phyloP scores from a whole-genome alignment of 169 alveolate genomes.

The Plasmodium chabaudi region DNA sequence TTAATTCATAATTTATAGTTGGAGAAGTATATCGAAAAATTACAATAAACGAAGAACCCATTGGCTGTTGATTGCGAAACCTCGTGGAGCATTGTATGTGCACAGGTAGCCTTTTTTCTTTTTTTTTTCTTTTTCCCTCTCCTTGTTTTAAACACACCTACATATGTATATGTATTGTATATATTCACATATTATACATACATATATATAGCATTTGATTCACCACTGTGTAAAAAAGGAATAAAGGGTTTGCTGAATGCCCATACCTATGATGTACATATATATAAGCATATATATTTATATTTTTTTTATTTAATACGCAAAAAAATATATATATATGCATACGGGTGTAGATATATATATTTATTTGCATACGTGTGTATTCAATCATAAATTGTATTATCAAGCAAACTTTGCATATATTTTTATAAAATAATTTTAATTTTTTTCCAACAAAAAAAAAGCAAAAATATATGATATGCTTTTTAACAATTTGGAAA shows the following conservation, averaged over 20 bases:
- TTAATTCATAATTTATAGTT: constrained; percentile 23
- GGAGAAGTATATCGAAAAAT: constrained; percentile 58
- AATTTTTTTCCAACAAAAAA: too few species aligned
- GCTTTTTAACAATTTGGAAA: too few species aligned
- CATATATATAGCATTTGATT: constrained; percentile 5
- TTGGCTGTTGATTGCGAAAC: not conserved
- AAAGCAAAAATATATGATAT: too few species aligned
- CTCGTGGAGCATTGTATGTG: not conserved
- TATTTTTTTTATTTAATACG: not conserved
- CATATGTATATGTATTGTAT: constrained; percentile 4
- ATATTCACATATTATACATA: too few species aligned
- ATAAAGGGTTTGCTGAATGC: not conserved
- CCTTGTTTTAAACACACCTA: not conserved
- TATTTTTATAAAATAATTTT: too few species aligned
- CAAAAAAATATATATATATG: not conserved
- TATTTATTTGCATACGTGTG: not conserved
- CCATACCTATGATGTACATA: not conserved
- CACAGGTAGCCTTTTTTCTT: not conserved
- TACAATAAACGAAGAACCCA: constrained; percentile 19
- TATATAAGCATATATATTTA: not conserved
- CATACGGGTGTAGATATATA: not conserved
- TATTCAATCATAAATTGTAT: not conserved
- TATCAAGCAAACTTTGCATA: too few species aligned
- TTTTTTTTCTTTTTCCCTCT: not conserved
- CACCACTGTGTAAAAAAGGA: constrained; percentile 9